Conservation (phyloP, 2,329 filamentous ascomycete genomes). For the Colletotrichum sp. region DNA sequence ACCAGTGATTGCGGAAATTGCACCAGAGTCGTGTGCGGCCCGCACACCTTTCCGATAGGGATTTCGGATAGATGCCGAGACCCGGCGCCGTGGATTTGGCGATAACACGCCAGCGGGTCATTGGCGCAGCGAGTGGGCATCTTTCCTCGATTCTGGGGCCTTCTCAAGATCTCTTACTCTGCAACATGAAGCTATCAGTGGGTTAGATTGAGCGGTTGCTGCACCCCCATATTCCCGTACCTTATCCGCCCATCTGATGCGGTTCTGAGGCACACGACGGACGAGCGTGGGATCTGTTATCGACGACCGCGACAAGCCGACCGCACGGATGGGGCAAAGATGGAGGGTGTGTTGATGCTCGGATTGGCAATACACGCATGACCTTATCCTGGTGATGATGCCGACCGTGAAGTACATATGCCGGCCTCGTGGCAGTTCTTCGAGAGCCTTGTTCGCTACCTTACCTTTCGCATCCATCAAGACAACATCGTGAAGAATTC, state of each 20-base stretch:
- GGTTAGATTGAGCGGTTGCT: not conserved
- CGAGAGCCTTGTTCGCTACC: not conserved
- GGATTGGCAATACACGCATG: not conserved
- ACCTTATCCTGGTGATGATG: not conserved
- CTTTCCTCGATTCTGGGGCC: not conserved
- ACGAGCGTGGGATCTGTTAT: not conserved
- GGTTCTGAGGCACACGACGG: not conserved
- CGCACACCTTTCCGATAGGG: slow-evolving; percentile 11
- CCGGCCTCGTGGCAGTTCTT: not conserved
- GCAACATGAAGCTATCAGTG: not conserved
- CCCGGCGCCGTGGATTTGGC: not conserved
- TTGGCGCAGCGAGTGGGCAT: not conserved
- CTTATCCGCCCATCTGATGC: not conserved
- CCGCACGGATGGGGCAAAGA: slow-evolving; percentile 2
- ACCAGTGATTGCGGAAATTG: not conserved
- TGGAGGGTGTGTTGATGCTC: slow-evolving; percentile 1
- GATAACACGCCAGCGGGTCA: not conserved
- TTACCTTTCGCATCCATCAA: not conserved
- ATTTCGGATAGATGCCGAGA: slow-evolving; percentile 11
- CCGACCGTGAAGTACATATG: slow-evolving; percentile 4
- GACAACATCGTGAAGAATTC: not conserved
- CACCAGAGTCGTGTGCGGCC: not conserved
- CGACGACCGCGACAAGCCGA: slow-evolving; percentile 9
- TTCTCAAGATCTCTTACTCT: not conserved
- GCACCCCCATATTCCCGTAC: not conserved